Conservation (phyloP, 2,329 filamentous ascomycete genomes). For the Purpureocillium lavendulum region DNA sequence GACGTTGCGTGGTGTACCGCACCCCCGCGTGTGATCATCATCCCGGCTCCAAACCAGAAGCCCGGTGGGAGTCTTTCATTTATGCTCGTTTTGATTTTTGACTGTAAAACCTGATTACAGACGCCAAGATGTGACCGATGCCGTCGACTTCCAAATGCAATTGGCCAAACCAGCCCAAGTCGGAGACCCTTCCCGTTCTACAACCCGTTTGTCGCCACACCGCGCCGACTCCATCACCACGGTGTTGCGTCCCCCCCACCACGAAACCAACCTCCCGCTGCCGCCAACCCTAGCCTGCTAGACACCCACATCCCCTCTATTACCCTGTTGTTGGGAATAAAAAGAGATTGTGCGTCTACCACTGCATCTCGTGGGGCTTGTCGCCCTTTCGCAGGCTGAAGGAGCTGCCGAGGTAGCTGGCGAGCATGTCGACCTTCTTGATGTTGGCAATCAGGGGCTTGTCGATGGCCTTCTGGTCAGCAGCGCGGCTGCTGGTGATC, state of each 20-base stretch:
- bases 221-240: constrained; percentile 5
- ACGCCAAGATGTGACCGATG: constrained; percentile 59
- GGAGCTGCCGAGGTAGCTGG: constrained; percentile 86
- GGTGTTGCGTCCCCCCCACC: constrained; percentile 1
- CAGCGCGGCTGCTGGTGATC: constrained; percentile 81
- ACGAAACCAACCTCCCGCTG: neutral
- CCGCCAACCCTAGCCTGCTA: neutral
- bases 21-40: no score
- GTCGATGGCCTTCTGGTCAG: constrained; percentile 98
- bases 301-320: no score
- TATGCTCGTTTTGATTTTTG: constrained; percentile 41
- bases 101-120: constrained; percentile 59
- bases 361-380: constrained; percentile 99
- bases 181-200: constrained; percentile 36
- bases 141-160: constrained; percentile 59
- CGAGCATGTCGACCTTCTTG: constrained; percentile 96
- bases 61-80: constrained; percentile 16
- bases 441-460: constrained; percentile 90
- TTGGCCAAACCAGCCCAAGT: constrained; percentile 51
- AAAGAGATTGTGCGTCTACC: constrained; percentile 51
- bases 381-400: constrained; percentile 99
- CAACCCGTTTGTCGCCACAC: constrained; percentile 24
- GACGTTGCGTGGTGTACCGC: no score
- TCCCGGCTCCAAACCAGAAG: constrained; percentile 22
- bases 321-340: no score